Conservation (phyloP, 495 filamentous ascomycete genomes). For the Podospora tetraspora region DNA sequence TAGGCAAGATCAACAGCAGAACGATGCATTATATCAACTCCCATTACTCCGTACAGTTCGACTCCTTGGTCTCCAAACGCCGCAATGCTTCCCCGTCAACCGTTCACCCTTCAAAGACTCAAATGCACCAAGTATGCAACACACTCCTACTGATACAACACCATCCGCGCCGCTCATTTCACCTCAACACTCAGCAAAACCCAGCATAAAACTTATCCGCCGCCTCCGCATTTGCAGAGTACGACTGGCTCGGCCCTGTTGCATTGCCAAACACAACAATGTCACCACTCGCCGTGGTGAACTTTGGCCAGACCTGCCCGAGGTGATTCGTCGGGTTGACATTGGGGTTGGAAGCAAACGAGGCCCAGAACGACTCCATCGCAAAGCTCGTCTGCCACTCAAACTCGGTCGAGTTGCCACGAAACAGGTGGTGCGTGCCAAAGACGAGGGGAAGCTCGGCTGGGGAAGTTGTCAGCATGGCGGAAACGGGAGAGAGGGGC, state of each 20-base stretch:
- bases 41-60: not conserved
- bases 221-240: not conserved
- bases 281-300: not conserved
- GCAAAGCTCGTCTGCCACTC: constrained; percentile 33
- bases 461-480: constrained; percentile 1
- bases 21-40: not conserved
- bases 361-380: constrained; percentile 37
- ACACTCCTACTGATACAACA: not conserved
- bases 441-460: constrained; percentile 40
- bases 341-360: constrained; percentile 12
- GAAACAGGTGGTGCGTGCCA: constrained; percentile 34
- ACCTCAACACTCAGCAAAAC: not conserved
- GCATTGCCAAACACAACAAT: not conserved
- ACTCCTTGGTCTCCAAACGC: not conserved
- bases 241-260: not conserved
- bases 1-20: not conserved
- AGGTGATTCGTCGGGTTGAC: constrained; percentile 1
- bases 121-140: not conserved
- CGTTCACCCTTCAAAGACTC: not conserved
- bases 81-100: not conserved
- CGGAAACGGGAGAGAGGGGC: too few relatives aligned
- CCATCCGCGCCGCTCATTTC: too few relatives aligned
- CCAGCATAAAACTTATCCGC: not conserved
- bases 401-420: constrained; percentile 30
- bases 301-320: constrained; percentile 9